Conservation (phyloP, 2,329 filamentous ascomycete species). For the Pseudogymnoascus sp. region DNA sequence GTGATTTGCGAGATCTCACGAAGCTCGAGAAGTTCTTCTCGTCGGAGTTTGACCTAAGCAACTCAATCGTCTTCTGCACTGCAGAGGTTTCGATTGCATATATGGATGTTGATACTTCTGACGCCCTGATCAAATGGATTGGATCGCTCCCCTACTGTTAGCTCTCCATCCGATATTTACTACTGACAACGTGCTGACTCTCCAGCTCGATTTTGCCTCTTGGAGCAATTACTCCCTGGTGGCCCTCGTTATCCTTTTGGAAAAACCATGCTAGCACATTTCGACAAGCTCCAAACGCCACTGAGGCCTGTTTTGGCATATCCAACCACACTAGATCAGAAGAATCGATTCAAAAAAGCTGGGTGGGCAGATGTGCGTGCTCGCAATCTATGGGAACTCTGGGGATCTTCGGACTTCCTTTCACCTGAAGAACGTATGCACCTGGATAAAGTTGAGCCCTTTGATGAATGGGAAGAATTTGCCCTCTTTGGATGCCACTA, state of each 20-base stretch:
- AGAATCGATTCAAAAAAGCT: slow-evolving; percentile 54
- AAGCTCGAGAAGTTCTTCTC: slow-evolving; percentile 52
- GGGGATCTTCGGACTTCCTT: slow-evolving; percentile 63
- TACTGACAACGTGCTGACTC: slow-evolving; percentile 14
- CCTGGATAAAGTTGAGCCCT: slow-evolving; percentile 67
- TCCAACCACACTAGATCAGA: slow-evolving; percentile 56
- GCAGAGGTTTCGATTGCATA: slow-evolving; percentile 90
- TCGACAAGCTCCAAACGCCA: slow-evolving; percentile 69
- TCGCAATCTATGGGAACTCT: slow-evolving; percentile 72
- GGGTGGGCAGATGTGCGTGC: slow-evolving; percentile 59
- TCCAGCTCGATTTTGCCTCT: slow-evolving; percentile 69
- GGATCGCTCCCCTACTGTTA: slow-evolving; percentile 43
- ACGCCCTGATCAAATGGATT: slow-evolving; percentile 73
- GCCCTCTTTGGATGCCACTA: slow-evolving; percentile 79
- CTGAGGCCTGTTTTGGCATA: slow-evolving; percentile 67
- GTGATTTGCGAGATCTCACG: slow-evolving; percentile 63
- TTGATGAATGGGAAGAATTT: slow-evolving; percentile 97
- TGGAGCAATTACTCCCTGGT: slow-evolving; percentile 80
- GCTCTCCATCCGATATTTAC: slow-evolving; percentile 9
- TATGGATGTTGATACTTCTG: slow-evolving; percentile 66
- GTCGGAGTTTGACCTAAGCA: slow-evolving; percentile 45
- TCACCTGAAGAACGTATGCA: slow-evolving; percentile 46
- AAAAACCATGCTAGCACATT: slow-evolving; percentile 75
- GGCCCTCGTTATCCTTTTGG: slow-evolving; percentile 76
- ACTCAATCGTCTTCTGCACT: slow-evolving; percentile 64